Base-by-base conservation (phyloP, 441 rosid genomes). In the Melastoma candidum region DNA sequence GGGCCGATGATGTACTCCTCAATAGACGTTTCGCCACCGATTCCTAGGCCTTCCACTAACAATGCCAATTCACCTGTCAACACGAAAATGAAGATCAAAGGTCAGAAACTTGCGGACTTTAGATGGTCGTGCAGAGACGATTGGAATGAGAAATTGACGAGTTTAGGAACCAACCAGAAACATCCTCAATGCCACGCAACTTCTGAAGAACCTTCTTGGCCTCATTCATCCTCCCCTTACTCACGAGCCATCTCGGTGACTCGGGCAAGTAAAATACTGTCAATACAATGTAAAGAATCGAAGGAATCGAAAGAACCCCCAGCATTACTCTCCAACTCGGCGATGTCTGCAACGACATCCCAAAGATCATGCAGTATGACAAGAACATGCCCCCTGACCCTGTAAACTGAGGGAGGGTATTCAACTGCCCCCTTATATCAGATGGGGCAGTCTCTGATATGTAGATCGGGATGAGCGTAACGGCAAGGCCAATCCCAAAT, bases 281-380 rank as follows among this genome's bases (percentile, higher is more conserved):
- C 25, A 29, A n/a, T n/a, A 52, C 12, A 29, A 52, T 26, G 12
- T 52, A 52, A 12, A 52, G 7, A 52, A 29, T 43, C 8, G 55
- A 52, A 12, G 55, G 55, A 29, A 52, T 52, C 0, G 46, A 52
- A 52, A 52, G 55, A 29, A 52, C 55, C 45, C 55, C 55, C 0
- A 52, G 55, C 55, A 52, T 52, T 26, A 52, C 41, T 29, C 55
- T 52, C 55, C 55, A 52, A 12, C 25, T 52, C 32, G 55, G 55
- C 22, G 55, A 52, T 26, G 9, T 1, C 41, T 41, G 29, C 26
- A 52, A 12, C 10, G 55, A 52, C 55, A 52, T 52, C 55, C 55
- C 55, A 12, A 52, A 52, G 26, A 52, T 29, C 55, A 52, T 52
- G 29, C 55, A 52, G 12, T 52, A 52, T 4, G 55, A 4, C 12